Evolutionary conservation across 2,329 filamentous ascomycete genomes (phyloP).

Genomic region (Fusarium luffae): DNA sequence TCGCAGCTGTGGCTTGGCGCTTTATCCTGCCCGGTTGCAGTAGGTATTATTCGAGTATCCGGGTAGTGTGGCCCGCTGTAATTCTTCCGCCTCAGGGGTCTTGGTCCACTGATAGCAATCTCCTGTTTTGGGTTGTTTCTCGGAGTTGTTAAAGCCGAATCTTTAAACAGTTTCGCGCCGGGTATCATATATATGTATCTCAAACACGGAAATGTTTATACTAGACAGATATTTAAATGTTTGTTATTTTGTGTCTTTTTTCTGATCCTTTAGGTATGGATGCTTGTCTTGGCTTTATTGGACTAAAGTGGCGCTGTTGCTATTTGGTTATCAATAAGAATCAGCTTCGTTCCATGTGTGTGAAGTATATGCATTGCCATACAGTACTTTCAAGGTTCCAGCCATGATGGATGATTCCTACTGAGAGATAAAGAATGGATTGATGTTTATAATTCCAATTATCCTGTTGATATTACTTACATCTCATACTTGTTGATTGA

Average conservation of each 20-base stretch:
- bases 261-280: not conserved
- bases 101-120: slow-evolving; percentile 18
- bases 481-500: not conserved
- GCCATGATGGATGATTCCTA: not conserved
- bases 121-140: slow-evolving; percentile 15
- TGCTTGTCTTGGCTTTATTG: not conserved
- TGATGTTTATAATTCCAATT: not conserved
- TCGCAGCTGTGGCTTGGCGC: slow-evolving; percentile 25
- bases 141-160: not conserved
- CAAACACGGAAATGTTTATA: not conserved
- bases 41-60: not conserved
- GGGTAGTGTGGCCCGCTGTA: not conserved
- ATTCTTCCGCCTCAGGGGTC: slow-evolving; percentile 24
- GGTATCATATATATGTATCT: slow-evolving; percentile 3
- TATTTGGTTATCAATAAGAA: slow-evolving; percentile 9
- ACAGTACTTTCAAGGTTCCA: not conserved
- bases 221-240: not conserved
- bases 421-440: not conserved
- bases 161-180: not conserved
- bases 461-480: not conserved
- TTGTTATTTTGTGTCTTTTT: not conserved
- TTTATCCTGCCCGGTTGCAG: slow-evolving; percentile 6
- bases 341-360: not conserved
- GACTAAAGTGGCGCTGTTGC: slow-evolving; percentile 1
- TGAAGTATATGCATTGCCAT: not conserved